phyloP scores from a whole-genome alignment of 176 grass and related monocot species.

The Aegilops sharonensis region DNA sequence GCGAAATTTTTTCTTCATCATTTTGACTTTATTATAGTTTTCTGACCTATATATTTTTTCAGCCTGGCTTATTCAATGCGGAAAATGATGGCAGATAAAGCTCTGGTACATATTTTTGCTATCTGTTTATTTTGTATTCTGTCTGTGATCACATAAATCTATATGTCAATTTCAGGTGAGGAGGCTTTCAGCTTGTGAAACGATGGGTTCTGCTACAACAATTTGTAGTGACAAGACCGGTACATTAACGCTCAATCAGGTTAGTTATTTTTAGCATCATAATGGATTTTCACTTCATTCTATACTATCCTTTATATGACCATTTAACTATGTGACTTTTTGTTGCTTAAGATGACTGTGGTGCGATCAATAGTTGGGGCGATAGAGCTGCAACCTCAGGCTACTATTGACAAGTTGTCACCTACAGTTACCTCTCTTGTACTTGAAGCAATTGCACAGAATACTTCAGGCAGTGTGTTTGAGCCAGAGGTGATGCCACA shows the following conservation, averaged over 20 bases:
- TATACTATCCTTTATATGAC: slow-evolving; percentile 17
- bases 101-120: slow-evolving; percentile 58
- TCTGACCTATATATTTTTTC: slow-evolving; percentile 7
- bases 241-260: slow-evolving; percentile 95
- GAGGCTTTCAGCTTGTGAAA: slow-evolving; percentile 98
- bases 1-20: neutral
- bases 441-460: slow-evolving; percentile 94
- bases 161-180: slow-evolving; percentile 56
- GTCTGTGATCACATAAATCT: slow-evolving; percentile 26
- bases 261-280: slow-evolving; percentile 42
- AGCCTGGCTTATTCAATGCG: slow-evolving; percentile 97
- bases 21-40: slow-evolving; percentile 32
- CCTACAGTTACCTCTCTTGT: slow-evolving; percentile 47
- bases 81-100: slow-evolving; percentile 99
- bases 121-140: slow-evolving; percentile 15
- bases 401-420: slow-evolving; percentile 46
- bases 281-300: slow-evolving; percentile 17
- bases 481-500: slow-evolving; percentile 64
- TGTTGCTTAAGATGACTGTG: slow-evolving; percentile 85
- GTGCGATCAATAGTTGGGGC: slow-evolving; percentile 71
- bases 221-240: slow-evolving; percentile 99
- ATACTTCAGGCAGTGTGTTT: slow-evolving; percentile 82
- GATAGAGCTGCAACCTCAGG: slow-evolving; percentile 50
- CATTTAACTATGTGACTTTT: slow-evolving; percentile 27
- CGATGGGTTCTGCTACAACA: slow-evolving; percentile 99